phyloP scores from a whole-genome alignment of 1,284 basidiomycete genomes.

The Trichosporon inkin region DNA sequence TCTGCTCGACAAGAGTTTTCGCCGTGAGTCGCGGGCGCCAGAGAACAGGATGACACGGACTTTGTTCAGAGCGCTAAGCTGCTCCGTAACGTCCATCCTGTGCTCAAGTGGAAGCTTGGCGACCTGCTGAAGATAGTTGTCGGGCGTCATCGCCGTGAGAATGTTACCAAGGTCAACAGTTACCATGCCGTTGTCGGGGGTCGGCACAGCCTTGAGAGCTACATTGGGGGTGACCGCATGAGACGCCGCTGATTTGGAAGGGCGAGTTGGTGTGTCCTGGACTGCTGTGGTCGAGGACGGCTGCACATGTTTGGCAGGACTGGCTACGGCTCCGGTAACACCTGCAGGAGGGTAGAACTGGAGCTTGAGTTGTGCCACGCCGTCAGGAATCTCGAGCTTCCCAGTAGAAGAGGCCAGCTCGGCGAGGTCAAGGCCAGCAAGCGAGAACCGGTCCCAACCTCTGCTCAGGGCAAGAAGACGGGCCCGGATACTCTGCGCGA shows the following conservation, averaged over 20 bases:
- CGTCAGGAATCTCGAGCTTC: constrained; percentile 14
- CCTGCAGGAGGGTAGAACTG: constrained; percentile 48
- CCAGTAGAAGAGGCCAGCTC: constrained; percentile 39
- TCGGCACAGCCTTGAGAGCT: constrained; percentile 4
- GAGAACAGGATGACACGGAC: constrained; percentile 71
- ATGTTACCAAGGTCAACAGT: constrained; percentile 42
- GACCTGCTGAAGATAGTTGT: constrained; percentile 57
- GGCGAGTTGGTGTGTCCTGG: constrained; percentile 30
- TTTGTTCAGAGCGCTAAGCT: constrained; percentile 83
- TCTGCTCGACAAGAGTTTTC: constrained; percentile 75
- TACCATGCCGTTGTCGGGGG: constrained; percentile 19
- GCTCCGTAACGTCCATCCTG: constrained; percentile 74
- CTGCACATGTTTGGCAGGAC: constrained; percentile 9
- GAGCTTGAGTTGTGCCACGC: constrained; percentile 43
- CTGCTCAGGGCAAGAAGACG: constrained; percentile 46
- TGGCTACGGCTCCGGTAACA: constrained; percentile 9
- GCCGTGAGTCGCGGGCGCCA: constrained; percentile 61
- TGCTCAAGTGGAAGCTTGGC: constrained; percentile 69
- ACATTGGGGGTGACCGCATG: constrained; percentile 13
- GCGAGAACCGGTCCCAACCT: constrained; percentile 32
- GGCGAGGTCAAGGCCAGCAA: constrained; percentile 50
- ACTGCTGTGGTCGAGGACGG: background rate
- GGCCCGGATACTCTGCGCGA: constrained; percentile 35
- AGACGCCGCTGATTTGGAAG: constrained; percentile 11
- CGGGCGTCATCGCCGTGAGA: constrained; percentile 12